Percentiles rank a stretch among this genome's conserved stretches.
Conservation (phyloP, 1,284 basidiomycete species). For the Schizophyllum commune region DNA sequence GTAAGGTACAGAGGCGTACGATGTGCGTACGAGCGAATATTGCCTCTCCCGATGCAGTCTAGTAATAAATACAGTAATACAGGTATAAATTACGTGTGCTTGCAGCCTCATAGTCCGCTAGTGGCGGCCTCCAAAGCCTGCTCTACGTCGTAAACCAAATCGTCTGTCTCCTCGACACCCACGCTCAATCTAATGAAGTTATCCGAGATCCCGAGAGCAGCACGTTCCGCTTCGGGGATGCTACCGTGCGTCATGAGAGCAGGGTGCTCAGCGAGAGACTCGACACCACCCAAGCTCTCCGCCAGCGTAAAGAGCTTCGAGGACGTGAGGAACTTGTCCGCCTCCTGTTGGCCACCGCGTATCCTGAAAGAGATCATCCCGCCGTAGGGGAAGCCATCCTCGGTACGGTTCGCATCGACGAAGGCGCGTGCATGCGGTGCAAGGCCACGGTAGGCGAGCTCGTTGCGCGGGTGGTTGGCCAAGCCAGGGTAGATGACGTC, state of each 20-base stretch:
- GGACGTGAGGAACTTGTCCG: conserved; percentile 65
- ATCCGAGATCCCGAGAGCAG: conserved; percentile 69
- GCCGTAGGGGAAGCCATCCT: conserved; percentile 66
- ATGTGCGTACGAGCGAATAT: too few species aligned
- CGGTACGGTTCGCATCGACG: conserved; percentile 17
- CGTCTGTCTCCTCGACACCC: conserved; percentile 84
- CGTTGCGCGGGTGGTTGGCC: conserved; percentile 47
- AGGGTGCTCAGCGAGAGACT: conserved; percentile 82
- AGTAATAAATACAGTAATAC: background rate
- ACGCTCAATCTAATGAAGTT: conserved; percentile 81
- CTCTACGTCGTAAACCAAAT: conserved; percentile 70
- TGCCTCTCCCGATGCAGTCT: background rate
- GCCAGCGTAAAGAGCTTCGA: conserved; percentile 78
- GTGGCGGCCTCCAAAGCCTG: conserved; percentile 53
- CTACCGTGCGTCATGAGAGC: conserved; percentile 81
- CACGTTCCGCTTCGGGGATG: conserved; percentile 67
- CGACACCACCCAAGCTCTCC: conserved; percentile 88
- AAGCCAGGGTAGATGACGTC: conserved; percentile 87
- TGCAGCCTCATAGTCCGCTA: background rate
- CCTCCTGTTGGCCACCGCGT: conserved; percentile 42
- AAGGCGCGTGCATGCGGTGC: conserved; percentile 55
- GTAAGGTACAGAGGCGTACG: too few species aligned
- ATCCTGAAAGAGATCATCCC: conserved; percentile 81
- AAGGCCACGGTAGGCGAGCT: conserved; percentile 57
- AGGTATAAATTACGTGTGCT: background rate